Conservation (phyloP, 1,284 basidiomycete species). For the Trametes hirsuta region DNA sequence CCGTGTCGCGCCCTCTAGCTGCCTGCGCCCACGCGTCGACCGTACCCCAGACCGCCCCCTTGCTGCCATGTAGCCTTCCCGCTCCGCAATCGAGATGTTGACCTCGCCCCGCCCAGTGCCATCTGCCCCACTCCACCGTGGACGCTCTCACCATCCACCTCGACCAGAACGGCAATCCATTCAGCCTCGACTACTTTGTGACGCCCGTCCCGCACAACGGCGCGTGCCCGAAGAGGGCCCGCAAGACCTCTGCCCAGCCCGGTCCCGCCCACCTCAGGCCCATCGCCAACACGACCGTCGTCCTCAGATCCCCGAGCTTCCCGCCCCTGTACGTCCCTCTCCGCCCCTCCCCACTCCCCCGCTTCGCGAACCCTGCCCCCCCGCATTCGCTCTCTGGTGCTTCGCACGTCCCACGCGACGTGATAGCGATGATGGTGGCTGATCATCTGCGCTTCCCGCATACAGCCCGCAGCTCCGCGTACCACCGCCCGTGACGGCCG, state of each 20-base stretch:
- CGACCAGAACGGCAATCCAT: slow-evolving; percentile 48
- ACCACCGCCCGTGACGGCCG: slow-evolving; percentile 66
- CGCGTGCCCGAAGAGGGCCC: slow-evolving; percentile 51
- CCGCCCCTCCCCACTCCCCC: neutral
- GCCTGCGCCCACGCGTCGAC: slow-evolving; percentile 1
- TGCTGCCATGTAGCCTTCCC: neutral
- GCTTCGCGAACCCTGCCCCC: neutral
- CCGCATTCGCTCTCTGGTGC: neutral
- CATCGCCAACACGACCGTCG: slow-evolving; percentile 58
- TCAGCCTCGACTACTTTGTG: slow-evolving; percentile 72
- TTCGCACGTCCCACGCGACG: neutral
- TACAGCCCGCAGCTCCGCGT: slow-evolving; percentile 65
- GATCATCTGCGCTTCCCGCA: slow-evolving; percentile 2
- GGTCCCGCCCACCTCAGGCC: slow-evolving; percentile 36
- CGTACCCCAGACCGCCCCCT: slow-evolving; percentile 6
- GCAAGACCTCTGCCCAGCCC: slow-evolving; percentile 26
- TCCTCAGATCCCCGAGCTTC: slow-evolving; percentile 46
- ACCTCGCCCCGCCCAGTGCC: slow-evolving; percentile 50
- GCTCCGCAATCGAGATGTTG: slow-evolving; percentile 15
- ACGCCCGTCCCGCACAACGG: slow-evolving; percentile 66
- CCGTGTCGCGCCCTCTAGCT: slow-evolving; percentile 5
- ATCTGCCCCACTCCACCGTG: slow-evolving; percentile 52
- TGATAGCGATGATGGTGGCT: slow-evolving; percentile 10
- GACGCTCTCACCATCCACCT: slow-evolving; percentile 66
- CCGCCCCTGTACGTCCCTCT: slow-evolving; percentile 58